Percentiles rank a stretch among this genome's conserved stretches.
phyloP scores from a whole-genome alignment of 805 yeast species.

The Ogataea methylovora region DNA sequence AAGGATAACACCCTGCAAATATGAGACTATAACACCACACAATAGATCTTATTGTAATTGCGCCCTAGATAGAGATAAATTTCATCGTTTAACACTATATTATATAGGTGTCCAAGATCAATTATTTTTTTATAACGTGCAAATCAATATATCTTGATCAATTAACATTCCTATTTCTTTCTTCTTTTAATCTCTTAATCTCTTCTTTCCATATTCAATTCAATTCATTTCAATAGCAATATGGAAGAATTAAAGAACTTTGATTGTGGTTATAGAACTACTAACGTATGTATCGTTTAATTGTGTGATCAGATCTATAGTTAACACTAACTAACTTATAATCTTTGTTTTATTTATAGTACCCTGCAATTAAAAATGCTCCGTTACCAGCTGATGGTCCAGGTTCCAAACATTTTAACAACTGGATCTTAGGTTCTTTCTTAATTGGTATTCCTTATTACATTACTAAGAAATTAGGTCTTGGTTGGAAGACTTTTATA shows the following conservation, averaged over 20 bases:
- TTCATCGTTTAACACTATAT: too few species aligned
- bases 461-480: conserved; percentile 57
- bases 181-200: background rate
- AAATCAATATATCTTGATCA: too few species aligned
- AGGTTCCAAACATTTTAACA: conserved; percentile 69
- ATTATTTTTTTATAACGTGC: too few species aligned
- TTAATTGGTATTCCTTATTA: conserved; percentile 54
- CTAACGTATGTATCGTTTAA: conserved; percentile 30
- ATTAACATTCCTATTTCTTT: too few species aligned
- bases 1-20: too few species aligned
- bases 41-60: too few species aligned
- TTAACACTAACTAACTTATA: conserved; percentile 6
- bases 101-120: too few species aligned
- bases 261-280: conserved; percentile 45
- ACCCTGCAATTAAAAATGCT: conserved; percentile 76
- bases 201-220: background rate
- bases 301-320: too few species aligned
- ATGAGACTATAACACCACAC: too few species aligned
- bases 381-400: conserved; percentile 92
- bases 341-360: conserved; percentile 19
- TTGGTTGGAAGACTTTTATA: conserved; percentile 61
- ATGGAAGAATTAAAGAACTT: conserved; percentile 15
- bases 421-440: conserved; percentile 41
- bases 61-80: too few species aligned
- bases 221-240: background rate